These are phyloP conservation scores for Halteria grandinella DNA, from an alignment of 73 alveolate genomes.

Conservation along the genomic window DNA sequence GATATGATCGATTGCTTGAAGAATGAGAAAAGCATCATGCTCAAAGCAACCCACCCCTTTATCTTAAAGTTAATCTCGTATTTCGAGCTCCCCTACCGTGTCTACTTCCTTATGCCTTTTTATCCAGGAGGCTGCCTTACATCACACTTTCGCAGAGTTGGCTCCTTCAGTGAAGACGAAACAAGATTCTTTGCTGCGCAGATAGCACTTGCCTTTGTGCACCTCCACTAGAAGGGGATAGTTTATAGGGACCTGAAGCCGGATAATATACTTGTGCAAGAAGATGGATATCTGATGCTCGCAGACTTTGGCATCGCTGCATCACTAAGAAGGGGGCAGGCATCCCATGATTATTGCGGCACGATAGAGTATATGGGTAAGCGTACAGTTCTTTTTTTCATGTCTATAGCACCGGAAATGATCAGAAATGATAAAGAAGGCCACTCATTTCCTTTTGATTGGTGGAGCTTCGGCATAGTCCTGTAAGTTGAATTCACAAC, in stretches of 20 bases:
- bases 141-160: conserved; percentile 1
- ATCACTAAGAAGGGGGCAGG: neutral
- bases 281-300: conserved; percentile 62
- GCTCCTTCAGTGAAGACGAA: conserved; percentile 64
- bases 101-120: conserved; percentile 82
- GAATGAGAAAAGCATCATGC: conserved; percentile 80
- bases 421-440: conserved; percentile 75
- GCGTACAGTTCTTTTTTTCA: neutral
- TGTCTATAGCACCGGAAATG: conserved; percentile 81
- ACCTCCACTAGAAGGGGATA: conserved; percentile 50
- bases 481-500: too few relatives aligned
- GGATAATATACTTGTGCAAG: conserved; percentile 68
- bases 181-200: conserved; percentile 72
- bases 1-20: conserved; percentile 80
- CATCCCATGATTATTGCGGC: conserved; percentile 45
- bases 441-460: conserved; percentile 74
- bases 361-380: conserved; percentile 64
- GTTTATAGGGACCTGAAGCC: conserved; percentile 70
- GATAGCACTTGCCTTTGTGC: conserved; percentile 62
- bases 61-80: conserved; percentile 77
- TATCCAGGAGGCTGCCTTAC: conserved; percentile 55
- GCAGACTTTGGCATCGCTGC: conserved; percentile 73
- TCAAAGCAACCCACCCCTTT: conserved; percentile 87
- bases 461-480: conserved; percentile 82
- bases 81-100: conserved; percentile 80